Evolutionary conservation across 1,284 basidiomycete genomes (phyloP).

Genomic region (Rugosomyces carneus): DNA sequence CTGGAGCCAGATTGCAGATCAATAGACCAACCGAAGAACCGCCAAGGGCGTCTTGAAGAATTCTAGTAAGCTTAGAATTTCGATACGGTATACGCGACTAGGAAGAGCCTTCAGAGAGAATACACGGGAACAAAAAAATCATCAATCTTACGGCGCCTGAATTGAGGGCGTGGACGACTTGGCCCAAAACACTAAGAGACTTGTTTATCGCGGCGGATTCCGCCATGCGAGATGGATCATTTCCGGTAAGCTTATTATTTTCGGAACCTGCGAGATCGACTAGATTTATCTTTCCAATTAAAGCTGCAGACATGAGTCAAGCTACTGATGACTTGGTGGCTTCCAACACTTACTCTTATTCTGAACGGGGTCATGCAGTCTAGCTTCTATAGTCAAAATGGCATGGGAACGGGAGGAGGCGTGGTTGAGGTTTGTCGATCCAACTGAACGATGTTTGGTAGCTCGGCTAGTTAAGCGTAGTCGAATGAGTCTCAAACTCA

Average conservation of each 20-base stretch:
- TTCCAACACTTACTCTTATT: slow-evolving; percentile 39
- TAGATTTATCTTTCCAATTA: slow-evolving; percentile 73
- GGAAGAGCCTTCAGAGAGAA: neutral
- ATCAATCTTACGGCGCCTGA: slow-evolving; percentile 51
- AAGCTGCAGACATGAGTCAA: slow-evolving; percentile 28
- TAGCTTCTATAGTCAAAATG: slow-evolving; percentile 65
- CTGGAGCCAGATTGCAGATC: slow-evolving; percentile 81
- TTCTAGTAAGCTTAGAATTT: slow-evolving; percentile 76
- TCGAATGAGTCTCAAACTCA: neutral
- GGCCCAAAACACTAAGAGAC: slow-evolving; percentile 73
- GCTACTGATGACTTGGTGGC: neutral
- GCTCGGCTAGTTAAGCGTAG: slow-evolving; percentile 40
- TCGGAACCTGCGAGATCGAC: slow-evolving; percentile 85
- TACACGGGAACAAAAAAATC: neutral
- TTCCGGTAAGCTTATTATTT: slow-evolving; percentile 85
- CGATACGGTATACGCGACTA: slow-evolving; percentile 78
- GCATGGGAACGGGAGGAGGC: slow-evolving; percentile 82
- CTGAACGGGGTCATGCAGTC: slow-evolving; percentile 39
- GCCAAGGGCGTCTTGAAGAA: slow-evolving; percentile 81
- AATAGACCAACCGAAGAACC: slow-evolving; percentile 71
- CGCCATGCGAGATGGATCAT: slow-evolving; percentile 73
- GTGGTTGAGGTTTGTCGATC: slow-evolving; percentile 75
- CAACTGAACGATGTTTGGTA: slow-evolving; percentile 70
- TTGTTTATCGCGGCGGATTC: slow-evolving; percentile 84
- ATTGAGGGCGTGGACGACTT: slow-evolving; percentile 81